Conservation (phyloP, 495 filamentous ascomycete genomes). For the Aspergillus conjunctus region DNA sequence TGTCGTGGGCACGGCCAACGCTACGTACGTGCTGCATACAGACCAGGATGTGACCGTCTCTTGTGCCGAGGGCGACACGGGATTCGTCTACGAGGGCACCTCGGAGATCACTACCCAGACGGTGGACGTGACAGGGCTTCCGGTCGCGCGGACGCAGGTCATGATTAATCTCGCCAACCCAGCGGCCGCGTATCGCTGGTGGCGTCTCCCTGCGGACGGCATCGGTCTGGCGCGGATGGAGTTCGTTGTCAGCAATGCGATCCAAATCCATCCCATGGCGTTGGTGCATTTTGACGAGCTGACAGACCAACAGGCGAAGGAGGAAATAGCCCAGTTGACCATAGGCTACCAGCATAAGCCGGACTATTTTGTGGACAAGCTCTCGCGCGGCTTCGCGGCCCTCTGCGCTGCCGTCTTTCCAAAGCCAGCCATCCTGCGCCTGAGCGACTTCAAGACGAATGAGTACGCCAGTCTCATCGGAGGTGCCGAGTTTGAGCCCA, state of each 20-base stretch:
- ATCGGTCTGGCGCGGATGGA: constrained; percentile 29
- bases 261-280: constrained; percentile 35
- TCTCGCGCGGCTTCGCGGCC: constrained; percentile 36
- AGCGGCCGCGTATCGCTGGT: constrained; percentile 35
- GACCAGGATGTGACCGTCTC: constrained; percentile 42
- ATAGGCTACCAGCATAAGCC: constrained; percentile 35
- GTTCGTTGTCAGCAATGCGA: constrained; percentile 24
- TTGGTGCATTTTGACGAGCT: constrained; percentile 36
- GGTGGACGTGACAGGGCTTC: constrained; percentile 28
- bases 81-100: constrained; percentile 40
- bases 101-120: constrained; percentile 30
- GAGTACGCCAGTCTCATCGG: constrained; percentile 43
- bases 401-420: constrained; percentile 38
- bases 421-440: constrained; percentile 36
- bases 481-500: constrained; percentile 39
- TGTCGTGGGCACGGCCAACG: constrained; percentile 34
- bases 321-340: constrained; percentile 32
- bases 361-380: constrained; percentile 42
- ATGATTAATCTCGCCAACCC: constrained; percentile 39
- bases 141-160: constrained; percentile 20
- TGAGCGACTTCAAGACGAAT: constrained; percentile 47
- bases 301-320: constrained; percentile 27
- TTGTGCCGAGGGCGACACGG: constrained; percentile 38
- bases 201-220: constrained; percentile 26
- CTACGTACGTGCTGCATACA: constrained; percentile 38